A percentile compares a stretch with the other conserved stretches of the same genome.
phyloP scores from a whole-genome alignment of 2,329 filamentous ascomycete species.

The Gliomastix tumulicola region DNA sequence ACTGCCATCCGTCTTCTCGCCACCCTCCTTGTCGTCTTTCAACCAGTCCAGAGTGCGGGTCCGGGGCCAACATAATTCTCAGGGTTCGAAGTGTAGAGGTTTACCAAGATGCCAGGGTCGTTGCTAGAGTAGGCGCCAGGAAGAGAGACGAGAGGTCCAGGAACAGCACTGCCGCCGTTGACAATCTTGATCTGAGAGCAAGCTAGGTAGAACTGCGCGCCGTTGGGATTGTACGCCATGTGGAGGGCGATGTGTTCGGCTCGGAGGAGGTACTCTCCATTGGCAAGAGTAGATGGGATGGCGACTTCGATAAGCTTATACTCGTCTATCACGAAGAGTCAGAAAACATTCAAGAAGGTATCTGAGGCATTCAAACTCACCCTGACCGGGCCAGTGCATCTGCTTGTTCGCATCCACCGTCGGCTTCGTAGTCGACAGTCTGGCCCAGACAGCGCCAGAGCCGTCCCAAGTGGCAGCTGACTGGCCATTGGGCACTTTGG shows the following conservation, averaged over 20 bases:
- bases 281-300: conserved; percentile 48
- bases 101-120: conserved; percentile 23
- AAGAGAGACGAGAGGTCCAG: conserved; percentile 26
- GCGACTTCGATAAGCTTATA: conserved; percentile 7
- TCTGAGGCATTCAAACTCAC: too few species aligned
- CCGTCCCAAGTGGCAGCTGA: conserved; percentile 22
- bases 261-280: conserved; percentile 35
- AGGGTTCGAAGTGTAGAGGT: conserved; percentile 23
- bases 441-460: conserved; percentile 22
- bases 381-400: too few species aligned
- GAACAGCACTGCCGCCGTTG: conserved; percentile 15
- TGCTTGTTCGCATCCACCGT: too few species aligned
- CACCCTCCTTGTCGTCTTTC: too few species aligned
- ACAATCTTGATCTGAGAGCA: conserved; percentile 16
- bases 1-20: too few species aligned
- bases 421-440: too few species aligned
- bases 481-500: conserved; percentile 24
- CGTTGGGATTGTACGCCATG: conserved; percentile 27
- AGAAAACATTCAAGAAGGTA: too few species aligned
- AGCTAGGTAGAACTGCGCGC: conserved; percentile 15
- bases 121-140: conserved; percentile 25
- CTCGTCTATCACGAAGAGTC: conserved; percentile 30
- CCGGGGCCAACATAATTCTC: conserved; percentile 10
- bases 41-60: too few species aligned
- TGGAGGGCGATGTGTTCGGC: conserved; percentile 35